A percentile compares a stretch with the other conserved stretches of the same genome.
Evolutionary conservation across 2,329 filamentous ascomycete species (phyloP).

Genomic region (Pseudogymnoascus sp.): DNA sequence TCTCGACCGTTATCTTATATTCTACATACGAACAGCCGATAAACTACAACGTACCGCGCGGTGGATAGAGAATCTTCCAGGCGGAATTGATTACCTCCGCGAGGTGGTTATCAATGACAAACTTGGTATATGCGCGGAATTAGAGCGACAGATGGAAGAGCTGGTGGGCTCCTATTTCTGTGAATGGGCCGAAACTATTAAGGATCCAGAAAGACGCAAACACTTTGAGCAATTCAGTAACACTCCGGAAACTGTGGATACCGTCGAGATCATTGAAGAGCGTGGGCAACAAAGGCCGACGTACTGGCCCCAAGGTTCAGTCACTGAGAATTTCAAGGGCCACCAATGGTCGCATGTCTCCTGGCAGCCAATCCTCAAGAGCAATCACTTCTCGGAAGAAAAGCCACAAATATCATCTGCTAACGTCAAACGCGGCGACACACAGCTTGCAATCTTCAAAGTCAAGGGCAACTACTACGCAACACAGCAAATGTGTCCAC

Average conservation of each 20-base stretch:
- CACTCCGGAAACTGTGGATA: conserved; percentile 62
- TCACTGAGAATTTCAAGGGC: conserved; percentile 64
- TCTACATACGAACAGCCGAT: conserved; percentile 90
- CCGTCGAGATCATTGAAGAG: conserved; percentile 64
- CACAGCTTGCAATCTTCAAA: conserved; percentile 81
- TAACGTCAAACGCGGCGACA: conserved; percentile 78
- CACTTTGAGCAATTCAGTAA: conserved; percentile 81
- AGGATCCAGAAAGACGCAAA: conserved; percentile 57
- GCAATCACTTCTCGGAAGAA: conserved; percentile 61
- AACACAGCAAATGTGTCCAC: conserved; percentile 90
- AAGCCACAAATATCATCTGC: conserved; percentile 66
- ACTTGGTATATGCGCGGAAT: conserved; percentile 73
- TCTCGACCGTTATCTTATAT: conserved; percentile 81
- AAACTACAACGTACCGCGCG: conserved; percentile 81
- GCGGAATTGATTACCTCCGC: conserved; percentile 74
- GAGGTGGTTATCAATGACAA: conserved; percentile 80
- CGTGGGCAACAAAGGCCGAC: conserved; percentile 67
- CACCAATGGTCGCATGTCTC: conserved; percentile 57
- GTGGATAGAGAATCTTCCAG: conserved; percentile 79
- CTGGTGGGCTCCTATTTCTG: conserved; percentile 80
- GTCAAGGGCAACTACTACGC: conserved; percentile 74
- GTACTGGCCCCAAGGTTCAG: conserved; percentile 66
- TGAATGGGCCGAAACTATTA: conserved; percentile 82
- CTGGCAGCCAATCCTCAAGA: conserved; percentile 75
- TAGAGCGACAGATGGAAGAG: conserved; percentile 82